Conservation (phyloP, 805 yeast species). For the Wickerhamomyces canadensis region DNA sequence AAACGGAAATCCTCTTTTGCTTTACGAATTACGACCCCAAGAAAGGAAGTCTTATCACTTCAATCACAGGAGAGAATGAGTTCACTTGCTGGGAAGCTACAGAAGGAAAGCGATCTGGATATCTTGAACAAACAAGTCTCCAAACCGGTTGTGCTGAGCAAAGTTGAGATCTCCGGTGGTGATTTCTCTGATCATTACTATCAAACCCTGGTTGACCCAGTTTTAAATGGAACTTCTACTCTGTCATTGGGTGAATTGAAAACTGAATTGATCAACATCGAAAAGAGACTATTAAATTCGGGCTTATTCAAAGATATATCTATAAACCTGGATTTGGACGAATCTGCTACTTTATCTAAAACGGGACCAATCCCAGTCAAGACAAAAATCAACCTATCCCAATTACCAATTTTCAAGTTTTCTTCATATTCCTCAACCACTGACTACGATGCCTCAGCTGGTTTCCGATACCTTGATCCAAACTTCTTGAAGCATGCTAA, state of each 20-base stretch:
- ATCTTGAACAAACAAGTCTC: constrained; percentile 15
- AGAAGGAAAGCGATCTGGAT: constrained; percentile 4
- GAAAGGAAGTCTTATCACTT: background rate
- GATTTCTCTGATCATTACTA: constrained; percentile 40
- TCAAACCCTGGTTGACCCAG: constrained; percentile 39
- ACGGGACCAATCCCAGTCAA: constrained; percentile 36
- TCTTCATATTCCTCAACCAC: constrained; percentile 30
- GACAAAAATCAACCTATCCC: constrained; percentile 35
- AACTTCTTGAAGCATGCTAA: constrained; percentile 60
- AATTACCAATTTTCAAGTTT: constrained; percentile 27
- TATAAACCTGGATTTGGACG: constrained; percentile 37
- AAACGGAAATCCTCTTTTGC: no score
- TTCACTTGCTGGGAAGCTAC: constrained; percentile 1
- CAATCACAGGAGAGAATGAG: background rate
- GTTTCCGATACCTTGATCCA: constrained; percentile 31
- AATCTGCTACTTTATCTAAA: constrained; percentile 5
- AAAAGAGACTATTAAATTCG: constrained; percentile 34
- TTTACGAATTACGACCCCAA: no score
- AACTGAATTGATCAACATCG: constrained; percentile 27
- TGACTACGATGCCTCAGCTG: constrained; percentile 29
- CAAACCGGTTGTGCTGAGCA: constrained; percentile 15
- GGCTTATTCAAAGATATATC: constrained; percentile 39
- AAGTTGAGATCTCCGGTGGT: constrained; percentile 19
- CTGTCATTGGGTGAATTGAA: constrained; percentile 37
- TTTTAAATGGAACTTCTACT: constrained; percentile 25